Evolutionary conservation across 192 early-diverging fungal genomes (phyloP).

Genomic region (Coemansia reversa): DNA sequence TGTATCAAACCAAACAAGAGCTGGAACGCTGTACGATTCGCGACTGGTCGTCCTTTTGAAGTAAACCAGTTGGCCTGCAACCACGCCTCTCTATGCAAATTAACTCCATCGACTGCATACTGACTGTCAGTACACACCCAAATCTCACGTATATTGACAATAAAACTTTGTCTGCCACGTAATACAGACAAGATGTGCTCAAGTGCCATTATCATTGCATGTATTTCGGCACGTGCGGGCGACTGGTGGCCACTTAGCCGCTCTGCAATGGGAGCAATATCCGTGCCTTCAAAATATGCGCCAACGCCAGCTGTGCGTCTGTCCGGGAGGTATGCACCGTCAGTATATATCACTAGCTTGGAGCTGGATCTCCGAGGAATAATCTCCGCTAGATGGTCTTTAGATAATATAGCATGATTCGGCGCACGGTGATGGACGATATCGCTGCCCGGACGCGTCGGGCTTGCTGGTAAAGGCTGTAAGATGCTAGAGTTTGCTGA

Average conservation of each 20-base stretch:
- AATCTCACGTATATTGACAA: conserved; percentile 15
- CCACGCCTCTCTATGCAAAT: conserved; percentile 45
- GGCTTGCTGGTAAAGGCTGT: conserved; percentile 1
- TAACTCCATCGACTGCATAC: conserved; percentile 46
- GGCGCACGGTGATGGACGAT: conserved; percentile 33
- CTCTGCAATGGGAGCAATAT: conserved; percentile 23
- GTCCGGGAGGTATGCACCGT: conserved; percentile 40
- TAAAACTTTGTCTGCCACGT: neutral
- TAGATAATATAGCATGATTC: conserved; percentile 35
- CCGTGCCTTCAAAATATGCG: conserved; percentile 25
- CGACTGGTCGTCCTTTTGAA: conserved; percentile 38
- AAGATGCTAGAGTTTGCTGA: neutral
- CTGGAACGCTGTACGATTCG: conserved; percentile 42
- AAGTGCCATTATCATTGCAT: conserved; percentile 29
- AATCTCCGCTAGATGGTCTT: conserved; percentile 42
- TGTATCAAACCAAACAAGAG: conserved; percentile 13
- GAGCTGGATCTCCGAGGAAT: conserved; percentile 21
- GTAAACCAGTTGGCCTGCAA: conserved; percentile 30
- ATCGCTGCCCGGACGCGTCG: conserved; percentile 5
- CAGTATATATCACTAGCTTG: conserved; percentile 29
- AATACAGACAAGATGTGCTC: neutral
- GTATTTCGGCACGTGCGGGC: conserved; percentile 36
- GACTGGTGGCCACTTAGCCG: conserved; percentile 39
- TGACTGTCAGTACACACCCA: conserved; percentile 52
- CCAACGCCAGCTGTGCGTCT: conserved; percentile 39